Evolutionary conservation across 805 yeast species (phyloP), one percentile per base, ranked within the genome.

Genomic region (Candida lessepsii): DNA sequence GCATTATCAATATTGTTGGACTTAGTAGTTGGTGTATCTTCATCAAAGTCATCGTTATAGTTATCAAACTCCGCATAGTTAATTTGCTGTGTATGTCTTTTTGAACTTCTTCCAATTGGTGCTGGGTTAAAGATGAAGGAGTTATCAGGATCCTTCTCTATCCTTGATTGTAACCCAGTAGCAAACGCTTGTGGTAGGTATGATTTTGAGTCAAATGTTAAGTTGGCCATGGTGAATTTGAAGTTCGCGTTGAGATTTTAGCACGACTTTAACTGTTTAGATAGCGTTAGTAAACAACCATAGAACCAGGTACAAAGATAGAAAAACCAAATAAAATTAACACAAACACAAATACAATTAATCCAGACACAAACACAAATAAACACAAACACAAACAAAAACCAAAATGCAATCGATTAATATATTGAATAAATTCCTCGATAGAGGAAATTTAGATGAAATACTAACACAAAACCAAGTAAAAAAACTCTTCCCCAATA

Each of bases 51-150:
- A 41, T 62, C 78, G 47, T 81, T 81, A 36, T 76, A 79, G 46
- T 65, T 64, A 38, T 86, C 96, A 44, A 79, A 73, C 57, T 88
- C 96, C 0, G 96, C 93, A 55, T 89, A 89, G 57, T 85, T 86
- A 37, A 86, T 78, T 35, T 80, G 83, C 27, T 75, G 75, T 9
- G 86, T 81, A 29, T 71, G 65, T 51, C 96, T 71, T 58, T 87
- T 88, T 24, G 88, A 81, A 21, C 83, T 75, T 48, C 97, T 75
- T 3, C 89, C 78, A 2, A 87, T 86, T 17, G 84, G 81, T 1
- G 88, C 83, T 2, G 87, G 76, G 26, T 57, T 65, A 23, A 83
- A 73, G 50, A 82, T 77, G 23, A 90, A 63, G 2, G 95, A 80
- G 24, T 88, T 86, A 42, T 82, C 80, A 24, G 81, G 83, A 46